Evolutionary conservation across 345 rosid genomes (phyloP).

Genomic region (Crucihimalaya himalaica): DNA sequence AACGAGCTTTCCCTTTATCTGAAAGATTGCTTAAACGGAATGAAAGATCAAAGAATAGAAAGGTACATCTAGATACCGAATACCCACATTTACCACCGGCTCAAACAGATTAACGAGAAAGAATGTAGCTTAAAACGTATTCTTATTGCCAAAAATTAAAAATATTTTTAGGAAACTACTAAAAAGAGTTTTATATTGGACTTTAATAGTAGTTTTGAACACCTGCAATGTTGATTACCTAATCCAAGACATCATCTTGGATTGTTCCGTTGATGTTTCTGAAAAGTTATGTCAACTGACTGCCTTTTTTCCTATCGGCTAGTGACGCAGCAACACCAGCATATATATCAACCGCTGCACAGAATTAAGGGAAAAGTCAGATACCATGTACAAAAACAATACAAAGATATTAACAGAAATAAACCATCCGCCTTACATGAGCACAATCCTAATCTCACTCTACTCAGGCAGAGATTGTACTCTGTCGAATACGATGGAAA

Average conservation of each 20-base stretch:
- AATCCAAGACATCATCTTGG: constrained; percentile 94
- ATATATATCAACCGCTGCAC: constrained; percentile 90
- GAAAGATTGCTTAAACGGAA: background rate
- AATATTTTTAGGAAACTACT: background rate
- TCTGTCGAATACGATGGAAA: constrained; percentile 11
- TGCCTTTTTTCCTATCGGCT: constrained; percentile 87
- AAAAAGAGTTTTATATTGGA: background rate
- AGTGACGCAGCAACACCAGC: constrained; percentile 97
- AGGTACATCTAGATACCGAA: background rate
- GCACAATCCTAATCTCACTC: too few relatives aligned
- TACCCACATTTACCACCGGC: background rate
- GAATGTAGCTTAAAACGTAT: background rate
- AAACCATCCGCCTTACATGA: too few relatives aligned
- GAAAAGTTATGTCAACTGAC: constrained; percentile 89
- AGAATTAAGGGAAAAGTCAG: constrained; percentile 27
- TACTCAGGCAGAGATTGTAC: too few relatives aligned
- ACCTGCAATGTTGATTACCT: constrained; percentile 53
- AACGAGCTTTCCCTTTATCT: constrained; percentile 10
- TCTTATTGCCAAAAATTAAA: background rate
- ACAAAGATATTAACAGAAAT: background rate
- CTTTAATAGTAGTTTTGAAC: background rate
- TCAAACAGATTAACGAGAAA: background rate
- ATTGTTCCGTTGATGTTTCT: constrained; percentile 91
- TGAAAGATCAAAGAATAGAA: background rate
- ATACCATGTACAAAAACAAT: constrained; percentile 9